Evolutionary conservation across 805 yeast genomes (phyloP).

Genomic region (Komagataella ulmi): DNA sequence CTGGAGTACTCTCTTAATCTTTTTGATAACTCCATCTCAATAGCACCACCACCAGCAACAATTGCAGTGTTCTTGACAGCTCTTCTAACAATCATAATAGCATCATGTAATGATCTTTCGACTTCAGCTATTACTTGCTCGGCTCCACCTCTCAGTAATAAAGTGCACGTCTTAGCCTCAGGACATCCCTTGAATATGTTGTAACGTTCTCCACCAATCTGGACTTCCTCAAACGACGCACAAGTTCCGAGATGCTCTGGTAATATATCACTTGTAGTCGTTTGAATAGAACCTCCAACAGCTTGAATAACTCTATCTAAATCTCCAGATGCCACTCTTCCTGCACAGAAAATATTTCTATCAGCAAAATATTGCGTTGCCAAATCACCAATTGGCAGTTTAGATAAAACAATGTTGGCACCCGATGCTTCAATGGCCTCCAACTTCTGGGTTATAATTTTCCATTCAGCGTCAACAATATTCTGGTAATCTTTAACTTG

Average conservation of each 20-base stretch:
- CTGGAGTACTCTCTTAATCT: constrained; percentile 78
- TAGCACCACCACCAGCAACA: constrained; percentile 99
- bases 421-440: constrained; percentile 75
- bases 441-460: constrained; percentile 76
- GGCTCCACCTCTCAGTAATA: constrained; percentile 93
- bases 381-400: constrained; percentile 93
- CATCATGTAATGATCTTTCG: constrained; percentile 94
- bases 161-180: constrained; percentile 83
- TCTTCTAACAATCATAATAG: constrained; percentile 95
- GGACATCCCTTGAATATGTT: constrained; percentile 91
- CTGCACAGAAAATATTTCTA: constrained; percentile 92
- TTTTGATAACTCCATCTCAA: constrained; percentile 92
- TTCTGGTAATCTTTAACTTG: constrained; percentile 90
- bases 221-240: constrained; percentile 78
- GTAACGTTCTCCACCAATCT: constrained; percentile 92
- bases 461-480: constrained; percentile 99
- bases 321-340: constrained; percentile 81
- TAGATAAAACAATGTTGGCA: constrained; percentile 85
- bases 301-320: constrained; percentile 88
- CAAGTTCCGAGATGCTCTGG: constrained; percentile 75
- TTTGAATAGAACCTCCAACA: constrained; percentile 84
- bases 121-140: constrained; percentile 98
- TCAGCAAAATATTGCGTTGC: constrained; percentile 99
- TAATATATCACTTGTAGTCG: constrained; percentile 59
- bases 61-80: constrained; percentile 77